Base-by-base conservation (phyloP, 2,329 filamentous ascomycete genomes). In the Botrytis cinerea region DNA sequence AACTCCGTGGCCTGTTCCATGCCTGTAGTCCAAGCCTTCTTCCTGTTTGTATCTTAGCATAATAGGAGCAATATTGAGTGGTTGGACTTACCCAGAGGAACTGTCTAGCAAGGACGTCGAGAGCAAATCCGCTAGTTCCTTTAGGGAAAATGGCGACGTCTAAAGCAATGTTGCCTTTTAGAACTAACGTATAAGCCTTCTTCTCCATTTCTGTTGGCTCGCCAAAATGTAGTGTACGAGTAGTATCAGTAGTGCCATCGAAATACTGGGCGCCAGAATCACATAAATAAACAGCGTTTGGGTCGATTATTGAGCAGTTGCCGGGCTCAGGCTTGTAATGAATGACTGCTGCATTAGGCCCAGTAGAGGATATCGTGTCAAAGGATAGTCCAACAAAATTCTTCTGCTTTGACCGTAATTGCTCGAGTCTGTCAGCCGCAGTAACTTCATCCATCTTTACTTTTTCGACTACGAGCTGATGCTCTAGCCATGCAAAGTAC, bases 241-340 rank as follows among this genome's bases (percentile, higher is more conserved):
- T 99, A 0, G 94, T 97, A 80, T 99, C 96, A 0, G 96, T 99
- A 0, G 96, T 99, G 73, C 96, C 96, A 81, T 99, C 96, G 4
- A 92, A 86, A 80, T 95, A 99, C 82, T 99, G 96, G n/a, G 93
- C 96, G 35, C 96, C 96, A 35, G 96, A 98, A 82, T 99, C 96
- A 81, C 96, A 99, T 4, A 99, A 89, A 80, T 99, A 99, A 74
- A 99, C 90, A 22, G 91, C 90, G 10, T 90, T 89, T 0, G 94
- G 93, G 77, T 99, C 94, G 78, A 99, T 94, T 43, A 88, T 85
- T 14, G 94, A 89, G 83, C 95, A 98, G 75, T 87, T 91, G 32
- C 92, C 94, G 72, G 88, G 90, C 80, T 97, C 93, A 0, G 96
- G 95, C 78, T 92, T 93, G 85, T 99, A 99, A 82, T 99, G 96